These are phyloP conservation scores for Globisporangium mamillatum DNA, from an alignment of 352 stramenopile species.

Conservation along the genomic window DNA sequence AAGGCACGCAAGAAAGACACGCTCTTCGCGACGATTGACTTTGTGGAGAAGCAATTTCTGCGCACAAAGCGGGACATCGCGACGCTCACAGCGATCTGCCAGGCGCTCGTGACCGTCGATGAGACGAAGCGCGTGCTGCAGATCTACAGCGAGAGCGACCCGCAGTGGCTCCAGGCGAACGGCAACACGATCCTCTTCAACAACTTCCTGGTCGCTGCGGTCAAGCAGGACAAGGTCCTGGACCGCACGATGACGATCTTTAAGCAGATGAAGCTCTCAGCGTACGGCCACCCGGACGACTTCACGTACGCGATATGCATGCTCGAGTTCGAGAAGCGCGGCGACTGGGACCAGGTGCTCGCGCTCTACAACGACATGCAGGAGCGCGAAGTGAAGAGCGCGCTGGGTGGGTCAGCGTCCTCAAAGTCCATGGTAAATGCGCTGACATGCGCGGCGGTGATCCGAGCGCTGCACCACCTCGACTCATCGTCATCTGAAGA, in stretches of 20 bases:
- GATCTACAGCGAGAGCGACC: slow-evolving; percentile 44
- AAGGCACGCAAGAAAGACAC: slow-evolving; percentile 44
- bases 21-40: slow-evolving; percentile 41
- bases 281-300: slow-evolving; percentile 42
- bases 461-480: slow-evolving; percentile 47
- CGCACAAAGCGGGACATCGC: slow-evolving; percentile 32
- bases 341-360: slow-evolving; percentile 42
- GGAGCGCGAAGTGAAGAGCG: slow-evolving; percentile 25
- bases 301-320: slow-evolving; percentile 68
- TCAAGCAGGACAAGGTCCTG: slow-evolving; percentile 25
- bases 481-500: not conserved
- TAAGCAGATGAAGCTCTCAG: slow-evolving; percentile 37
- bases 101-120: slow-evolving; percentile 50
- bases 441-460: slow-evolving; percentile 41
- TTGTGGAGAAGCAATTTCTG: slow-evolving; percentile 45
- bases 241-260: slow-evolving; percentile 40
- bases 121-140: slow-evolving; percentile 40
- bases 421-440: slow-evolving; percentile 38
- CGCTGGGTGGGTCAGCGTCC: not conserved
- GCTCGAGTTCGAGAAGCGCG: slow-evolving; percentile 44
- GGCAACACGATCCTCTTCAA: slow-evolving; percentile 53
- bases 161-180: slow-evolving; percentile 33
- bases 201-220: slow-evolving; percentile 54
- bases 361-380: slow-evolving; percentile 63
- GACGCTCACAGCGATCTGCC: slow-evolving; percentile 59